phyloP scores from a whole-genome alignment of 345 rosid species.

The Sonneratia caseolaris region DNA sequence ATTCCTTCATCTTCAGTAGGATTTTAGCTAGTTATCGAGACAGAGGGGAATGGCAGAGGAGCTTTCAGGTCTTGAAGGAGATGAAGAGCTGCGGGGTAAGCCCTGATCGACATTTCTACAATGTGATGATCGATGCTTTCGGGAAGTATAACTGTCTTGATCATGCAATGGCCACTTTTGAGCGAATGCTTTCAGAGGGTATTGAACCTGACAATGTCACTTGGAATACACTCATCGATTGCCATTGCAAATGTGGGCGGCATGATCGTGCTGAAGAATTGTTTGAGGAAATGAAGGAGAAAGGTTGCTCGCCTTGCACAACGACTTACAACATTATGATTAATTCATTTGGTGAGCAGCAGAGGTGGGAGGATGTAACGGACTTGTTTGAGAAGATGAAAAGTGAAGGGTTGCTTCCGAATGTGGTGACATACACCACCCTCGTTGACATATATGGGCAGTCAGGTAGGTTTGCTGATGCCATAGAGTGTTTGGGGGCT shows the following conservation, averaged over 20 bases:
- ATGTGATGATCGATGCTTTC: conserved; percentile 89
- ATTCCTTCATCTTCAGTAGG: conserved; percentile 69
- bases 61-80: conserved; percentile 85
- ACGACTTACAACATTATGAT: conserved; percentile 87
- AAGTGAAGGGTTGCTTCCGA: conserved; percentile 54
- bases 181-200: conserved; percentile 67
- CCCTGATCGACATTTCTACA: conserved; percentile 82
- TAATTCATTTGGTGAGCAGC: conserved; percentile 67
- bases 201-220: conserved; percentile 76
- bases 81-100: conserved; percentile 75
- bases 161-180: conserved; percentile 78
- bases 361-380: conserved; percentile 78
- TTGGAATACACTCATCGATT: conserved; percentile 93
- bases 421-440: conserved; percentile 76
- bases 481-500: conserved; percentile 73
- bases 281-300: conserved; percentile 56
- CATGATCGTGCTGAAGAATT: conserved; percentile 74
- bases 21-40: conserved; percentile 75
- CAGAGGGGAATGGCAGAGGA: conserved; percentile 82
- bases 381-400: conserved; percentile 58
- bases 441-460: conserved; percentile 79
- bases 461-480: conserved; percentile 80
- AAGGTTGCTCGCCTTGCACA: conserved; percentile 65
- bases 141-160: conserved; percentile 89
- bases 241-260: conserved; percentile 67